Percentiles rank a stretch among this genome's conserved stretches.
Conservation (phyloP, 805 yeast species). For the Metschnikowia rubicola region DNA sequence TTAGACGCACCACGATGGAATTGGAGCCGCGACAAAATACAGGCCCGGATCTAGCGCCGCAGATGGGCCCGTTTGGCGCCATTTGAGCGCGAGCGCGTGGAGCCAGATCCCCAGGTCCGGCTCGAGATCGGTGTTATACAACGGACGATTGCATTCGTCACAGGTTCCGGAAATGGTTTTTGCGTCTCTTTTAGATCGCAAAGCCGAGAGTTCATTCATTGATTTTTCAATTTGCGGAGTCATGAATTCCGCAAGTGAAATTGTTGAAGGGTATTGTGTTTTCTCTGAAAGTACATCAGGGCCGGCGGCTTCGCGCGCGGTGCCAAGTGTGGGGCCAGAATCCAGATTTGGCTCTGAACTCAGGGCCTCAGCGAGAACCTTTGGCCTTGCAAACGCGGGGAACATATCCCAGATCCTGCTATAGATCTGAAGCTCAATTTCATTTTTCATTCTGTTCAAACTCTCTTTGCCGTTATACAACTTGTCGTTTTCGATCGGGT, state of each 20-base stretch:
- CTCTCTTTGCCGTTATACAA: constrained; percentile 9
- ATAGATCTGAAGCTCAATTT: constrained; percentile 9
- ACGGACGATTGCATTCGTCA: constrained; percentile 15
- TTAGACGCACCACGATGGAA: constrained; percentile 7
- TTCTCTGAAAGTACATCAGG: neutral
- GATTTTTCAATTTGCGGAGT: neutral
- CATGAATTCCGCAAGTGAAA: neutral
- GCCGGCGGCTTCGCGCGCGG: neutral
- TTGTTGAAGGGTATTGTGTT: neutral
- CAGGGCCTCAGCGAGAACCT: neutral
- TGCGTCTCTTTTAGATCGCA: neutral
- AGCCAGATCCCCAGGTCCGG: constrained; percentile 39
- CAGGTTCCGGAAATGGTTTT: constrained; percentile 5
- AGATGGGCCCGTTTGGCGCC: constrained; percentile 3
- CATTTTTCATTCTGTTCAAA: constrained; percentile 2
- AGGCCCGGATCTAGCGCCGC: neutral
- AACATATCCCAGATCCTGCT: neutral
- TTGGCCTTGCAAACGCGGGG: constrained; percentile 4
- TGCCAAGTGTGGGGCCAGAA: neutral
- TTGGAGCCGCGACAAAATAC: constrained; percentile 2
- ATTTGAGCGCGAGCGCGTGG: constrained; percentile 43
- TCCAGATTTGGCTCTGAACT: neutral
- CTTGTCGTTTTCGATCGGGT: constrained; percentile 17
- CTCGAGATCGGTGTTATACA: constrained; percentile 1
- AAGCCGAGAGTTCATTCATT: neutral